phyloP scores from a whole-genome alignment of 768 basidiomycete genomes.

The Psilocybe cyanescens region DNA sequence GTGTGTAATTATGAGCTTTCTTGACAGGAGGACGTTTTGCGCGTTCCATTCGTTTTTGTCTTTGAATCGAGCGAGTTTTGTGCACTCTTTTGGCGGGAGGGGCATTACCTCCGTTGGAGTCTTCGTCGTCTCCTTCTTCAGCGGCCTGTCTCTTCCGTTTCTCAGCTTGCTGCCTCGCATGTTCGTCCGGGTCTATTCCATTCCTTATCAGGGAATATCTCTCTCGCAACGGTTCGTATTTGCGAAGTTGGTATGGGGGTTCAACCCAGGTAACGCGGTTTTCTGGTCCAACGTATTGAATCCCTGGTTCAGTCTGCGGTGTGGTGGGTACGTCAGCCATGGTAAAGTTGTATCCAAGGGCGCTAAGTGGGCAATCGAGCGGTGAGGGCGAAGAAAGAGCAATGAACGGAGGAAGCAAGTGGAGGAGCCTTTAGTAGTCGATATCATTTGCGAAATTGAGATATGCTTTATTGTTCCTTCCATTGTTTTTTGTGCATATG shows the following conservation, averaged over 20 bases:
- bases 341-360: too few species aligned
- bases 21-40: background rate
- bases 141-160: background rate
- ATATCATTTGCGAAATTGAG: background rate
- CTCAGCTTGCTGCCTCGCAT: background rate
- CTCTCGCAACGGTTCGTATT: background rate
- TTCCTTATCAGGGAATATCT: background rate
- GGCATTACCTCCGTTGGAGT: background rate
- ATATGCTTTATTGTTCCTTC: background rate
- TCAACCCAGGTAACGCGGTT: background rate
- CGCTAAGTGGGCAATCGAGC: background rate
- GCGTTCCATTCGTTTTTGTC: background rate
- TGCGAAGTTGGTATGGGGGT: background rate
- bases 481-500: background rate
- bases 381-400: background rate
- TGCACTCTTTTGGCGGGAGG: background rate
- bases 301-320: background rate
- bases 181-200: background rate
- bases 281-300: background rate
- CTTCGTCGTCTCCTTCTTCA: background rate
- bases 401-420: background rate
- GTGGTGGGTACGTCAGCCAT: background rate
- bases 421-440: background rate
- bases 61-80: conserved; percentile 5
- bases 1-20: conserved; percentile 3